Percentiles rank a stretch among this genome's conserved stretches.
Evolutionary conservation across 176 grass and related monocot genomes (phyloP).

Genomic region (Eleusine indica): DNA sequence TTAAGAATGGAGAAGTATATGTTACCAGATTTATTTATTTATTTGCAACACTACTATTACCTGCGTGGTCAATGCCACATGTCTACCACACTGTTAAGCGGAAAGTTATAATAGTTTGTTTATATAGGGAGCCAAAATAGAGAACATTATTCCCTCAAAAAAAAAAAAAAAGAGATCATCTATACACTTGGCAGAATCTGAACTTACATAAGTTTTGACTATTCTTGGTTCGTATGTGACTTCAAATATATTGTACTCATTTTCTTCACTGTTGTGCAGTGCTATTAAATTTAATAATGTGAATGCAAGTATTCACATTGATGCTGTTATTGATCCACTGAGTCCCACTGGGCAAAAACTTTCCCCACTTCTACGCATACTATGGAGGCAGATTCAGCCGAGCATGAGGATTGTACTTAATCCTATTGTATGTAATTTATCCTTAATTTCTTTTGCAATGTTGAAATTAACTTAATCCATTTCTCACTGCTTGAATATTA

Average conservation of each 20-base stretch:
- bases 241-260: slow-evolving; percentile 35
- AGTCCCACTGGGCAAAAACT: slow-evolving; percentile 89
- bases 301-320: slow-evolving; percentile 90
- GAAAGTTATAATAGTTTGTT: slow-evolving; percentile 8
- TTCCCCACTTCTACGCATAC: slow-evolving; percentile 78
- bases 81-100: not conserved
- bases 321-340: slow-evolving; percentile 97
- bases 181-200: no score
- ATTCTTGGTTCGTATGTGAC: slow-evolving; percentile 27
- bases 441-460: slow-evolving; percentile 20
- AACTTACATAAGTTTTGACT: not conserved
- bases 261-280: slow-evolving; percentile 54
- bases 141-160: no score
- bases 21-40: slow-evolving; percentile 3
- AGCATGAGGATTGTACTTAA: slow-evolving; percentile 99
- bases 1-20: not conserved
- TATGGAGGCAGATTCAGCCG: slow-evolving; percentile 79
- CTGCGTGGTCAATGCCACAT: slow-evolving; percentile 18
- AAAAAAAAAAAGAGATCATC: no score
- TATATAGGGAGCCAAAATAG: not conserved
- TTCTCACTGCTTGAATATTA: slow-evolving; percentile 26
- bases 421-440: slow-evolving; percentile 82
- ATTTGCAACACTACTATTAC: not conserved
- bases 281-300: slow-evolving; percentile 77
- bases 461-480: slow-evolving; percentile 16